Evolutionary conservation across 2,329 filamentous ascomycete genomes (phyloP).

Genomic region (Alternaria brassicicola): DNA sequence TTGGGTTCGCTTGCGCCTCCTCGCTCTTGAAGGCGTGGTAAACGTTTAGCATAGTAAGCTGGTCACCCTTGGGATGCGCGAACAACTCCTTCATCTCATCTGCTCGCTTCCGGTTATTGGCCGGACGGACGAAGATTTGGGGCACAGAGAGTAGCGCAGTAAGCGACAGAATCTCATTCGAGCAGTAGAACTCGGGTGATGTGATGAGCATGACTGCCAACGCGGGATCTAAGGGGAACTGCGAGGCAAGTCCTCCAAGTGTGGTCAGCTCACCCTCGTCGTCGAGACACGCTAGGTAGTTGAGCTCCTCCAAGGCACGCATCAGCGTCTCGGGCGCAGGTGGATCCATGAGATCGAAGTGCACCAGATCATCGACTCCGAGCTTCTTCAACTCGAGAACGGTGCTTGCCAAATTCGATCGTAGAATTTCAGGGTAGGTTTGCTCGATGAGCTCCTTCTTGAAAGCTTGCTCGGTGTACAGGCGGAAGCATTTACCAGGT

Average conservation of each 20-base stretch:
- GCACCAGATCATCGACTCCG: slow-evolving; percentile 91
- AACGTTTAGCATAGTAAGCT: slow-evolving; percentile 93
- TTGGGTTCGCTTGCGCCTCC: slow-evolving; percentile 72
- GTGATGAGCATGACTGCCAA: slow-evolving; percentile 98
- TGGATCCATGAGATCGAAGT: slow-evolving; percentile 99
- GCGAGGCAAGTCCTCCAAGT: slow-evolving; percentile 85
- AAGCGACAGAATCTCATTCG: slow-evolving; percentile 95
- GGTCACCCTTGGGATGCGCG: slow-evolving; percentile 90
- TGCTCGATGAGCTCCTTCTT: slow-evolving; percentile 98
- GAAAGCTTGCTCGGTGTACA: slow-evolving; percentile 95
- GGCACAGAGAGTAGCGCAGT: slow-evolving; percentile 93
- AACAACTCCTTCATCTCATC: slow-evolving; percentile 98
- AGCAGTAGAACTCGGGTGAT: slow-evolving; percentile 97
- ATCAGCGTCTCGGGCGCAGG: slow-evolving; percentile 98
- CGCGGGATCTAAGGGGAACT: slow-evolving; percentile 92
- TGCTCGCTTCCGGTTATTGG: slow-evolving; percentile 82
- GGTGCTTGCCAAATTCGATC: slow-evolving; percentile 92
- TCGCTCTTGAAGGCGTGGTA: slow-evolving; percentile 94
- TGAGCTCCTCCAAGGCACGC: slow-evolving; percentile 95
- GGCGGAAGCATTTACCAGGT: slow-evolving; percentile 95
- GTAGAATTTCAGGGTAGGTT: slow-evolving; percentile 93
- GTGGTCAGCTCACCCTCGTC: slow-evolving; percentile 92
- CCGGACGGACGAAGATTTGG: slow-evolving; percentile 89
- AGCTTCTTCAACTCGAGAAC: slow-evolving; percentile 97
- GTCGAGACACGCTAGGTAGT: slow-evolving; percentile 94